A percentile compares a stretch with the other conserved stretches of the same genome.
Evolutionary conservation across 2,329 filamentous ascomycete genomes (phyloP).

Genomic region (Cytospora leucostoma): DNA sequence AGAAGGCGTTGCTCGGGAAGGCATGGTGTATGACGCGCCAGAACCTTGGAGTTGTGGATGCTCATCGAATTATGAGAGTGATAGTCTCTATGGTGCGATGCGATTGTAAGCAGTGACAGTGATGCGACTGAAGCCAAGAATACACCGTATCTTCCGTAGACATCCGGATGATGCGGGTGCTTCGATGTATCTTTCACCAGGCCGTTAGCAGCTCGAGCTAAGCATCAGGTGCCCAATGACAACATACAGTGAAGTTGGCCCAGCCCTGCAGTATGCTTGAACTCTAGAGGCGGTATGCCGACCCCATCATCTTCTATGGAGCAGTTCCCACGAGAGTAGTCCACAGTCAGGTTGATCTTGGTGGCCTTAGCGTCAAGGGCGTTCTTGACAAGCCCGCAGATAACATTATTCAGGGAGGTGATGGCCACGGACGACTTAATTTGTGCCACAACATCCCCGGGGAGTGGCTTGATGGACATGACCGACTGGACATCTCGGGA

Average conservation of each 20-base stretch:
- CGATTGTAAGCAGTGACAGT: conserved; percentile 74
- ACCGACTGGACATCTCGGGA: conserved; percentile 27
- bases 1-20: conserved; percentile 58
- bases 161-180: conserved; percentile 45
- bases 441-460: conserved; percentile 70
- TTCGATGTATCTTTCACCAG: conserved; percentile 73
- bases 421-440: conserved; percentile 85
- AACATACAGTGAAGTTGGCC: conserved; percentile 70
- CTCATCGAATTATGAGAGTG: conserved; percentile 65
- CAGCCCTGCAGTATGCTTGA: conserved; percentile 68
- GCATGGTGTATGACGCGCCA: conserved; percentile 66
- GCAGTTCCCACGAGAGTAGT: conserved; percentile 76
- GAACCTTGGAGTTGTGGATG: conserved; percentile 67
- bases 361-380: conserved; percentile 77
- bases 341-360: conserved; percentile 69
- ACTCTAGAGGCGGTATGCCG: conserved; percentile 76
- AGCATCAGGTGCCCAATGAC: conserved; percentile 15
- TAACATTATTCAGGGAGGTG: conserved; percentile 70
- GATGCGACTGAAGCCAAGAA: conserved; percentile 78
- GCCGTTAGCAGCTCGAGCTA: conserved; percentile 1
- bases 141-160: conserved; percentile 69
- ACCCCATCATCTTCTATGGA: conserved; percentile 80
- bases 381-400: conserved; percentile 76
- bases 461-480: conserved; percentile 70
- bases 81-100: conserved; percentile 66